Percentiles rank a stretch among this genome's conserved stretches.
Conservation (phyloP, 768 basidiomycete genomes). For the Rhizopogon roseolus region DNA sequence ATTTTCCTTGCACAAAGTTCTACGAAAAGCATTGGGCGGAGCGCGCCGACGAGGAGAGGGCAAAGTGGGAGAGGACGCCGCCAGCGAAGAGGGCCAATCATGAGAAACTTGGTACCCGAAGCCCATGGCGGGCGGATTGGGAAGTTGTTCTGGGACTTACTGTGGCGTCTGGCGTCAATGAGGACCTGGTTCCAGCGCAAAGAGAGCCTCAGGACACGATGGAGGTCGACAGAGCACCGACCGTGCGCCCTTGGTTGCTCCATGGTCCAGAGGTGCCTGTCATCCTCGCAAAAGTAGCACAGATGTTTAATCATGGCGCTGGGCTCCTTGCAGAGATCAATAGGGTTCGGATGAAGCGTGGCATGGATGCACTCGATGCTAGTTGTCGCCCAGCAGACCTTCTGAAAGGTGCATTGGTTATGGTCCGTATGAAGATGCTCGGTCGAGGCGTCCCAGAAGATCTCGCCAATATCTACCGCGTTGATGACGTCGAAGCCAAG, state of each 20-base stretch:
- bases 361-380: conserved; percentile 33
- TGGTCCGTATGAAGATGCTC: conserved; percentile 57
- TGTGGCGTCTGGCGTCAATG: conserved; percentile 9
- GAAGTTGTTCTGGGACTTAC: conserved; percentile 55
- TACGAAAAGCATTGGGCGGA: conserved; percentile 46
- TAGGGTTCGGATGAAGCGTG: conserved; percentile 51
- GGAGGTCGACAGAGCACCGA: conserved; percentile 3
- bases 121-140: conserved; percentile 82
- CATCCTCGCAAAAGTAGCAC: conserved; percentile 40
- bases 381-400: conserved; percentile 37
- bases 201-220: conserved; percentile 32
- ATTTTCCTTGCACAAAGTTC: conserved; percentile 59
- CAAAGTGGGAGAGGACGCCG: conserved; percentile 74
- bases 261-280: conserved; percentile 46
- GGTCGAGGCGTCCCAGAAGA: conserved; percentile 72
- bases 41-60: conserved; percentile 49
- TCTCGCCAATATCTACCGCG: conserved; percentile 64
- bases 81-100: conserved; percentile 83
- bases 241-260: conserved; percentile 59
- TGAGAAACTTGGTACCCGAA: conserved; percentile 54
- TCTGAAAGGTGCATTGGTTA: conserved; percentile 59
- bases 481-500: conserved; percentile 50
- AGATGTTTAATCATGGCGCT: conserved; percentile 34
- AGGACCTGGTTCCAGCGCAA: conserved; percentile 54
- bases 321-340: conserved; percentile 54